A percentile compares a stretch with the other conserved stretches of the same genome.
These are phyloP conservation scores for Aspergillus fumigatus DNA, from an alignment of 2,329 filamentous ascomycete species.

Conservation along the genomic window DNA sequence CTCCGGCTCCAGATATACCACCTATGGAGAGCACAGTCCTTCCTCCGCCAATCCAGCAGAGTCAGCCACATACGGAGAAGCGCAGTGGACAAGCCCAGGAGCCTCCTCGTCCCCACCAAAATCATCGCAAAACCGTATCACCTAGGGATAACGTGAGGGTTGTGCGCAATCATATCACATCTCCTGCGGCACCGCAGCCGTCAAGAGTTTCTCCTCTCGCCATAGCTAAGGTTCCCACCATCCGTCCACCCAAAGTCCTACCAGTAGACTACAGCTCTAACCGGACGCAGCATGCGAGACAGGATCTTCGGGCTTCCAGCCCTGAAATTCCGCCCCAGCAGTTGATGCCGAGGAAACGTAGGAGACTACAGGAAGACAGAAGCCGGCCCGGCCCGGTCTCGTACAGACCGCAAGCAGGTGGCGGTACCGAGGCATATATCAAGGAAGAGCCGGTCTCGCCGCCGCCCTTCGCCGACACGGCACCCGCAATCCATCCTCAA, in stretches of 20 bases:
- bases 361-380: slow-evolving; percentile 41
- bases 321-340: slow-evolving; percentile 39
- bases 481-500: slow-evolving; percentile 32
- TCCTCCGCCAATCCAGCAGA: slow-evolving; percentile 21
- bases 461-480: slow-evolving; percentile 48
- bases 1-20: slow-evolving; percentile 39
- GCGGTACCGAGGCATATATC: slow-evolving; percentile 49
- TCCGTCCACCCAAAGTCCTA: slow-evolving; percentile 53
- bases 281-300: slow-evolving; percentile 19
- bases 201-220: slow-evolving; percentile 61
- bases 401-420: slow-evolving; percentile 30
- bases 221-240: slow-evolving; percentile 46
- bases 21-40: slow-evolving; percentile 26
- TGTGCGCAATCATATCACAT: slow-evolving; percentile 68
- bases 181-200: slow-evolving; percentile 70
- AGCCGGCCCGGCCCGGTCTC: slow-evolving; percentile 29
- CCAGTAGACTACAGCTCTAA: slow-evolving; percentile 34
- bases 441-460: slow-evolving; percentile 62
- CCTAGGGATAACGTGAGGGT: slow-evolving; percentile 53
- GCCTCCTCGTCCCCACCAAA: slow-evolving; percentile 27
- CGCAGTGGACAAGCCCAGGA: slow-evolving; percentile 36
- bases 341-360: slow-evolving; percentile 49
- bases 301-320: slow-evolving; percentile 39
- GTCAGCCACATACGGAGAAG: slow-evolving; percentile 29
- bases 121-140: slow-evolving; percentile 36